Evolutionary conservation across 164 flowering plant species (phyloP), one percentile per base, ranked within the genome.

Genomic region (Stephania cephalantha): DNA sequence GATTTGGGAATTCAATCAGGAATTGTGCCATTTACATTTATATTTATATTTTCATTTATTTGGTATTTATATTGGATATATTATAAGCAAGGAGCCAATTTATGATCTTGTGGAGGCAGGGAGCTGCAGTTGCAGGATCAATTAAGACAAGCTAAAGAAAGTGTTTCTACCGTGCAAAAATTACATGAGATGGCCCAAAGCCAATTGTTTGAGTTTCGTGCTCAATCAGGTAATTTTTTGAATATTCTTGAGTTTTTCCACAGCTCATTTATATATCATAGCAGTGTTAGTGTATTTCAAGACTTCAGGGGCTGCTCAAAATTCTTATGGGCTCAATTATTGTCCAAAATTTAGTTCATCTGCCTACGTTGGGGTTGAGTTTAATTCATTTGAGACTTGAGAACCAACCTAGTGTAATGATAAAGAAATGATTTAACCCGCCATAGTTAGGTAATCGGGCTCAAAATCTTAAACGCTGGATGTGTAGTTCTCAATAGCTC

Each of bases 131-230:
- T 96, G 86, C 99, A 93, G 81, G 98, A 96, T 88, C 99, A 96
- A 68, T 81, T 94, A 61, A 82, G 97, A 30, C 97, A 93, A 81
- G 95, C 97, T 67, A 85, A 90, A 86, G 99, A 91, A 71, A 93
- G 99, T 86, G 97, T 92, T 71, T 81, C 94, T 42, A 96, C 83
- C 75, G 93, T 96, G 94, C 95, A 90, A 78, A 96, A 92, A 78
- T 74, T 96, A 74, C 97, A 95, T 83, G 99, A 95, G 74, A 87
- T 92, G 82, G 98, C 98, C 42, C 99, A 95, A 82, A 95, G 88
- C 88, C 96, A 95, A 80, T 74, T 93, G 83, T 95, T 95, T 90
- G 98, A 95, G 77, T 61, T 90, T 70, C 95, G 93, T 80, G 97
- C 99, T 71, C 97, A 91, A 78, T 93, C 99, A 88, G 99, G 99